Conservation (phyloP, 1,139 yeast species). For the Lodderomyces theae region DNA sequence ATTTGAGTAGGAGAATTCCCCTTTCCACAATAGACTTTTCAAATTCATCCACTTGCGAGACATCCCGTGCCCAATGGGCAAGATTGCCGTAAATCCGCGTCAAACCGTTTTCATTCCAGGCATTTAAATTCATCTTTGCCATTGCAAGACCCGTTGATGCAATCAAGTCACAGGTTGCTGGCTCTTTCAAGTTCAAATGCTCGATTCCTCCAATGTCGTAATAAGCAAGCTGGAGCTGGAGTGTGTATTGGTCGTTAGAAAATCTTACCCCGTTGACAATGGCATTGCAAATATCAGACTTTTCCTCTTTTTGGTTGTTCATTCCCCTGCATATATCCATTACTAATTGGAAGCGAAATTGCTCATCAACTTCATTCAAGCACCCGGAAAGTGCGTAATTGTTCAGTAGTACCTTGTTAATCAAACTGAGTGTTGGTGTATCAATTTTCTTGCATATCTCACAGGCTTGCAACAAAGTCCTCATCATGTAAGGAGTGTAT, state of each 20-base stretch:
- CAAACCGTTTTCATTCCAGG: constrained; percentile 21
- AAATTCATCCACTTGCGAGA: constrained; percentile 3
- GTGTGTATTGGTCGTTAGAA: constrained; percentile 12
- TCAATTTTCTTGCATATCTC: neutral
- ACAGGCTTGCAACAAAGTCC: neutral
- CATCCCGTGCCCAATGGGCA: constrained; percentile 6
- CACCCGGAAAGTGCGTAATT: neutral
- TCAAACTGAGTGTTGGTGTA: neutral
- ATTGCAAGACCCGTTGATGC: neutral
- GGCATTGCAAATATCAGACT: constrained; percentile 14
- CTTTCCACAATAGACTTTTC: constrained; percentile 33
- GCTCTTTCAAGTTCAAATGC: constrained; percentile 12
- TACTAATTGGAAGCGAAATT: neutral
- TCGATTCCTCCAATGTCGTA: constrained; percentile 22
- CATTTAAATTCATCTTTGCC: neutral
- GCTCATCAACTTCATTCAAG: neutral
- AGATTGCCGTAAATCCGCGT: constrained; percentile 12
- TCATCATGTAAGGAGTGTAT: neutral
- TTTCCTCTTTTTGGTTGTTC: constrained; percentile 5
- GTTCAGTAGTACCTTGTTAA: neutral
- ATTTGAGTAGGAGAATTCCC: constrained; percentile 34
- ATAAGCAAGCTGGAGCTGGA: constrained; percentile 20
- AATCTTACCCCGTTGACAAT: constrained; percentile 16
- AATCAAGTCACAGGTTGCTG: neutral
- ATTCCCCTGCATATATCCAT: constrained; percentile 13